These are phyloP conservation scores for Yamagishiella unicocca DNA, from an alignment of 139 green algal species.

Conservation along the genomic window DNA sequence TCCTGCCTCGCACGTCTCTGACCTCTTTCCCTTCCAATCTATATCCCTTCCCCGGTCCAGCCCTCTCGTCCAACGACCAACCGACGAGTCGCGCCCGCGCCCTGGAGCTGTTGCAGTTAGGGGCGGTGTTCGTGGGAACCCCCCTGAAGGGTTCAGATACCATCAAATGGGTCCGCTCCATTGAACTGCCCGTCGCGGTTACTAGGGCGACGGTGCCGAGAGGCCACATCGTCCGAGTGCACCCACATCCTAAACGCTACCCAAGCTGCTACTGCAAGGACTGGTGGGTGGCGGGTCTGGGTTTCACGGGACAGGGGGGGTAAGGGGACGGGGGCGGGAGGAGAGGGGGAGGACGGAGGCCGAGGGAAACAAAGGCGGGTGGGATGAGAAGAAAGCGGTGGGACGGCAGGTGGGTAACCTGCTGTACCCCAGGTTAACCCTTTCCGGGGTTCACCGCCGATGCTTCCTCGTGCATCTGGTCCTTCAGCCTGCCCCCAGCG, in stretches of 20 bases:
- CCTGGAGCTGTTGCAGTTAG: constrained; percentile 28
- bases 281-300: constrained; percentile 39
- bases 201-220: background rate
- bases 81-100: background rate
- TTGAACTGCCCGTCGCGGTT: background rate
- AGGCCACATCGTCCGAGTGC: constrained; percentile 32
- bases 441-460: no score
- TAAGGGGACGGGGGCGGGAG: no score
- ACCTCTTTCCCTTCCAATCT: no score
- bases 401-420: no score
- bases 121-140: constrained; percentile 26
- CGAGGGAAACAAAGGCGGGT: background rate
- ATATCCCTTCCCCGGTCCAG: no score
- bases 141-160: constrained; percentile 8
- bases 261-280: constrained; percentile 36
- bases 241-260: constrained; percentile 52
- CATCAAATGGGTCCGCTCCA: constrained; percentile 36
- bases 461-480: no score
- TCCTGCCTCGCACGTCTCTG: no score
- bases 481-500: no score
- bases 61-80: no score
- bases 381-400: background rate
- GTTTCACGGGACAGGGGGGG: no score
- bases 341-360: background rate
- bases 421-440: no score